Evolutionary conservation across 331 rosid species (phyloP).

Genomic region (Phaseolus coccineus): DNA sequence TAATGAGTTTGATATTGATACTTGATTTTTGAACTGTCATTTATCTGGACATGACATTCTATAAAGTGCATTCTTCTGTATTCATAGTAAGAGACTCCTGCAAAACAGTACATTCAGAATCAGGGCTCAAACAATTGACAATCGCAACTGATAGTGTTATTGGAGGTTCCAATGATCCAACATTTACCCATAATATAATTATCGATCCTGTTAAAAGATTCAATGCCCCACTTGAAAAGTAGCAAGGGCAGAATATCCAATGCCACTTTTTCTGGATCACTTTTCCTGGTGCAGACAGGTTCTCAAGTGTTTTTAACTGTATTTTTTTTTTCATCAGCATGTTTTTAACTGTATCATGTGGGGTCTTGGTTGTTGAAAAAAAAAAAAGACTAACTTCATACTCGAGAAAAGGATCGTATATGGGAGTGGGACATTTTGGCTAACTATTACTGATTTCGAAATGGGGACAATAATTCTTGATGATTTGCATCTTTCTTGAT

Average conservation of each 20-base stretch:
- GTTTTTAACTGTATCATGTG: slow-evolving; percentile 27
- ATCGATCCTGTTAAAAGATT: not conserved
- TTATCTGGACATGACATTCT: not conserved
- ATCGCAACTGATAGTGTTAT: not conserved
- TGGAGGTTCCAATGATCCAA: not conserved
- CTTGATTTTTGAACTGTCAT: not conserved
- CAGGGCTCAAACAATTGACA: not conserved
- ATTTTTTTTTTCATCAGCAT: not conserved
- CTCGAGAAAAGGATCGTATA: slow-evolving; percentile 38
- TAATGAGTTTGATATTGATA: slow-evolving; percentile 12
- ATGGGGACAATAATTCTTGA: slow-evolving; percentile 12
- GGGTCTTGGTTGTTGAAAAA: slow-evolving; percentile 42
- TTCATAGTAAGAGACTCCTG: not conserved
- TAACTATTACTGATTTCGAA: slow-evolving; percentile 18
- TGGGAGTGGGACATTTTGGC: not conserved
- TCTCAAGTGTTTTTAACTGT: slow-evolving; percentile 10
- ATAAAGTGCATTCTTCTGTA: not conserved
- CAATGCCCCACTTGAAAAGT: not conserved
- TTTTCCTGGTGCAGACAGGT: slow-evolving; percentile 27
- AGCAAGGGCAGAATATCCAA: slow-evolving; percentile 16
- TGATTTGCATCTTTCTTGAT: slow-evolving; percentile 1
- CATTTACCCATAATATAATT: not conserved
- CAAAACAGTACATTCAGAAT: slow-evolving; percentile 3
- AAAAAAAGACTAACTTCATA: not conserved
- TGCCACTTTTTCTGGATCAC: not conserved